Evolutionary conservation across 129 eudicot species (phyloP).

Genomic region (Lactuca sativa): DNA sequence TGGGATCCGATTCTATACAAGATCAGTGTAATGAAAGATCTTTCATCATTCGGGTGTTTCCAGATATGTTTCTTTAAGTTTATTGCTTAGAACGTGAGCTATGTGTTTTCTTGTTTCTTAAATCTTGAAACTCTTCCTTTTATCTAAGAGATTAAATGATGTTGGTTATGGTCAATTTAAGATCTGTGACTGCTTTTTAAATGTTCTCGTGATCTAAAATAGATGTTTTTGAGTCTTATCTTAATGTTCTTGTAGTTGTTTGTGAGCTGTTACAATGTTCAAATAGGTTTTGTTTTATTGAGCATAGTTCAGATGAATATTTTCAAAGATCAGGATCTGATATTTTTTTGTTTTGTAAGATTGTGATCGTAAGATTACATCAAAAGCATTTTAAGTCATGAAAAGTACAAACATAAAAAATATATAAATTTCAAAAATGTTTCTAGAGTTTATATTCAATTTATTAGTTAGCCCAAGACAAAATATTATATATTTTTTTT

Average conservation of each 20-base stretch:
- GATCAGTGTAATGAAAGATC: slow-evolving; percentile 35
- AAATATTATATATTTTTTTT: too few relatives aligned
- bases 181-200: slow-evolving; percentile 9
- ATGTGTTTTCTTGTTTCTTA: slow-evolving; percentile 24
- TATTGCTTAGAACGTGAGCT: slow-evolving; percentile 28
- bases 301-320: background rate
- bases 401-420: too few relatives aligned
- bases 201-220: background rate
- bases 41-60: slow-evolving; percentile 6
- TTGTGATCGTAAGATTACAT: too few relatives aligned
- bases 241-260: background rate
- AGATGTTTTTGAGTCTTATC: slow-evolving; percentile 1
- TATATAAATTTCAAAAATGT: too few relatives aligned
- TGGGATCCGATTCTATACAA: slow-evolving; percentile 83
- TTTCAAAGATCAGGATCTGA: background rate
- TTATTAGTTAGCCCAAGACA: too few relatives aligned
- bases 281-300: background rate
- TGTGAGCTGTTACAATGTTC: background rate
- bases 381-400: too few relatives aligned
- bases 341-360: too few relatives aligned
- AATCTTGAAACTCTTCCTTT: slow-evolving; percentile 13
- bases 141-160: slow-evolving; percentile 8
- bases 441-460: too few relatives aligned
- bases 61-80: slow-evolving; percentile 1
- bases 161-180: slow-evolving; percentile 26